phyloP scores from a whole-genome alignment of 192 early-diverging fungal species.

The Obelidium mucronatum region DNA sequence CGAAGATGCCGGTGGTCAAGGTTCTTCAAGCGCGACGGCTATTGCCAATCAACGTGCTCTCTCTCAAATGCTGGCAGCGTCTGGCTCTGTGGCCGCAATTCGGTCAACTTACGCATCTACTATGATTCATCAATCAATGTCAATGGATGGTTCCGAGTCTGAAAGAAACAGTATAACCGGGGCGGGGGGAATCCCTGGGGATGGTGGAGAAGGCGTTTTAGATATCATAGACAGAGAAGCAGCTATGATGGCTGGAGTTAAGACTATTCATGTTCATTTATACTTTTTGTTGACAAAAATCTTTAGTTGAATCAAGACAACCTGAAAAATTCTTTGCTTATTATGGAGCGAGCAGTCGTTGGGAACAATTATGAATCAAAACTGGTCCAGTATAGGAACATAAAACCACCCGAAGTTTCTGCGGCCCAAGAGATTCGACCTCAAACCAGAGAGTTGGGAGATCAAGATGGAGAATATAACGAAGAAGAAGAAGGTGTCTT shows the following conservation, averaged over 20 bases:
- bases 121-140: constrained; percentile 5
- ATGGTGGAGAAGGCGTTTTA: neutral
- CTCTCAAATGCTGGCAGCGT: constrained; percentile 9
- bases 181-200: neutral
- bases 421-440: neutral
- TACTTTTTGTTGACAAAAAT: neutral
- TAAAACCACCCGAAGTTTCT: constrained; percentile 42
- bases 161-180: constrained; percentile 18
- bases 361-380: constrained; percentile 62
- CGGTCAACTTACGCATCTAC: constrained; percentile 4
- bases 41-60: constrained; percentile 7
- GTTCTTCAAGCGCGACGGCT: neutral
- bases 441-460: neutral
- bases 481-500: neutral
- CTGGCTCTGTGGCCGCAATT: constrained; percentile 12
- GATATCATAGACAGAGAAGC: constrained; percentile 17
- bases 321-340: constrained; percentile 46
- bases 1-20: neutral
- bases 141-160: constrained; percentile 17
- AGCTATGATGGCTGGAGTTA: constrained; percentile 35
- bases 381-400: constrained; percentile 57
- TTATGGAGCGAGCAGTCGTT: constrained; percentile 65
- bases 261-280: neutral
- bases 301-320: constrained; percentile 53
- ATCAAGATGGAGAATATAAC: constrained; percentile 13